phyloP scores from a whole-genome alignment of 1,139 yeast species.

The Kodamaea anthophila region DNA sequence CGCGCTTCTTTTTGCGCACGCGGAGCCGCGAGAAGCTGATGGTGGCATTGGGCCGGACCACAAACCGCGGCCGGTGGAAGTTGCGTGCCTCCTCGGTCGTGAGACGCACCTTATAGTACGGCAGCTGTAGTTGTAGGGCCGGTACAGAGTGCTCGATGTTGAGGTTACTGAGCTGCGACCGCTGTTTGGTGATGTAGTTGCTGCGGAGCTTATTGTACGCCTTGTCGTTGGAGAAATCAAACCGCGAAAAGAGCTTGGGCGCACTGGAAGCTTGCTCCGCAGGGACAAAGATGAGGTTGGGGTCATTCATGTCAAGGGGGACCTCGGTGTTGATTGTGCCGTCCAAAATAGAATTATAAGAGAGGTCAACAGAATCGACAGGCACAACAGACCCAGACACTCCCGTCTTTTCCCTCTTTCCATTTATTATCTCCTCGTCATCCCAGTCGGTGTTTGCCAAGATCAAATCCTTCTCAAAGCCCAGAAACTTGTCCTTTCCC shows the following conservation, averaged over 20 bases:
- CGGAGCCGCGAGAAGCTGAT: slow-evolving; percentile 73
- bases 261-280: slow-evolving; percentile 17
- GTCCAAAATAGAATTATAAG: slow-evolving; percentile 70
- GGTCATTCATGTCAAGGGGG: slow-evolving; percentile 82
- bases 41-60: slow-evolving; percentile 69
- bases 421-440: slow-evolving; percentile 54
- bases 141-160: slow-evolving; percentile 90
- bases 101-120: slow-evolving; percentile 79
- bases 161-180: slow-evolving; percentile 88
- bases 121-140: slow-evolving; percentile 81
- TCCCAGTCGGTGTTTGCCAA: slow-evolving; percentile 85
- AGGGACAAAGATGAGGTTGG: slow-evolving; percentile 63
- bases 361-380: background rate
- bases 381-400: too few relatives aligned
- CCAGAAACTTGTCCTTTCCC: slow-evolving; percentile 33
- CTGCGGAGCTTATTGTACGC: slow-evolving; percentile 78
- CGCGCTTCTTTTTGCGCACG: slow-evolving; percentile 82
- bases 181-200: slow-evolving; percentile 84
- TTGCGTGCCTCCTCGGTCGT: slow-evolving; percentile 65
- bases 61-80: slow-evolving; percentile 76
- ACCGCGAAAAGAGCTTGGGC: slow-evolving; percentile 33
- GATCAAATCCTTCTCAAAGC: slow-evolving; percentile 52
- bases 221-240: slow-evolving; percentile 82
- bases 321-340: slow-evolving; percentile 50
- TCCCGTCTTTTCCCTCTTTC: background rate